phyloP scores from a whole-genome alignment of 2,329 filamentous ascomycete species.

The Hirsutella minnesotensis region DNA sequence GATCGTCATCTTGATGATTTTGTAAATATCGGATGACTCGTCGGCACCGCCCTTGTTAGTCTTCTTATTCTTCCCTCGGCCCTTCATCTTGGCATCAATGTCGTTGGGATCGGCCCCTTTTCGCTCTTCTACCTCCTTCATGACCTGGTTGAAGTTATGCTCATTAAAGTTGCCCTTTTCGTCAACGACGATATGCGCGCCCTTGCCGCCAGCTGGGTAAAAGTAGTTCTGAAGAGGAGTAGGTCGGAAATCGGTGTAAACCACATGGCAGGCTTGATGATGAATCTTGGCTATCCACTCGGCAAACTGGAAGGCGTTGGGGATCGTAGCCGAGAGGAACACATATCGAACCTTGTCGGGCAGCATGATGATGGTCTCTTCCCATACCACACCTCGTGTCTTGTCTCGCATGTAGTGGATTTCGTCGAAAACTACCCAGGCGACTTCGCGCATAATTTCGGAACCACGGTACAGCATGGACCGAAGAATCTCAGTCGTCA shows the following conservation, averaged over 20 bases:
- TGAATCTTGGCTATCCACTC: conserved; percentile 99
- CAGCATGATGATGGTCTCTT: conserved; percentile 95
- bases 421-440: conserved; percentile 97
- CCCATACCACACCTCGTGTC: conserved; percentile 91
- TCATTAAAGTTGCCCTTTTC: conserved; percentile 95
- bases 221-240: conserved; percentile 97
- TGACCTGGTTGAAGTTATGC: conserved; percentile 94
- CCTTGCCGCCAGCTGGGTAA: conserved; percentile 84
- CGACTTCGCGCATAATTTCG: conserved; percentile 98
- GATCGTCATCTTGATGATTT: conserved; percentile 99
- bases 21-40: conserved; percentile 71
- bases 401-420: conserved; percentile 98
- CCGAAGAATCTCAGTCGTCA: conserved; percentile 98
- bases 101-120: conserved; percentile 77
- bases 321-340: conserved; percentile 94
- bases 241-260: conserved; percentile 96
- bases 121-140: conserved; percentile 78
- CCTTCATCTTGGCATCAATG: conserved; percentile 66
- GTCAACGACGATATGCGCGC: conserved; percentile 88
- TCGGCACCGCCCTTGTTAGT: conserved; percentile 76
- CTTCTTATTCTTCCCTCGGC: conserved; percentile 85
- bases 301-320: conserved; percentile 97
- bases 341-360: conserved; percentile 99
- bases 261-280: conserved; percentile 93
- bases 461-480: conserved; percentile 98